Percentiles rank a stretch among this genome's conserved stretches.
phyloP scores from a whole-genome alignment of 2,329 filamentous ascomycete species.

The Fusarium protoensiforme region DNA sequence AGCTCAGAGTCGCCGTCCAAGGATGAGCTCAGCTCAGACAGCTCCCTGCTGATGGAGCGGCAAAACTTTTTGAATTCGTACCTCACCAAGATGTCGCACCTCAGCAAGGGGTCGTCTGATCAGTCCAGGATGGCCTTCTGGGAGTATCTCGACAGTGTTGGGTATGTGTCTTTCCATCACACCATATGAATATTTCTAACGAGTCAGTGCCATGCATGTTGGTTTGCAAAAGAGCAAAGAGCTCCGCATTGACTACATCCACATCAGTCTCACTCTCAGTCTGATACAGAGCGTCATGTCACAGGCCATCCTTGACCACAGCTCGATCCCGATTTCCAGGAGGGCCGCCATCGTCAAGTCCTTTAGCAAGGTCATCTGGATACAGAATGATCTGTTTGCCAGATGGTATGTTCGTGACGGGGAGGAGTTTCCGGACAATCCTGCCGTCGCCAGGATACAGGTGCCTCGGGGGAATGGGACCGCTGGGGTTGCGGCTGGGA shows the following conservation, averaged over 20 bases:
- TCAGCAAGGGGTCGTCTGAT: conserved; percentile 16
- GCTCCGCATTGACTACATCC: neutral
- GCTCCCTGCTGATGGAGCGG: conserved; percentile 6
- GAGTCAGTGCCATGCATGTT: neutral
- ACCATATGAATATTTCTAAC: neutral
- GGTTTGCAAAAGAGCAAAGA: neutral
- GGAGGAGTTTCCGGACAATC: neutral
- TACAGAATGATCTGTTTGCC: neutral
- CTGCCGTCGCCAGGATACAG: neutral
- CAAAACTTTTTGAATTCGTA: conserved; percentile 23
- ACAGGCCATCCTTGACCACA: neutral
- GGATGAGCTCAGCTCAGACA: conserved; percentile 1
- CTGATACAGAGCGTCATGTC: neutral
- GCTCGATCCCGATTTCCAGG: neutral
- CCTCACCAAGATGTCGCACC: conserved; percentile 19
- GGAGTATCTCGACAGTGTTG: conserved; percentile 27
- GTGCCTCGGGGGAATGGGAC: neutral
- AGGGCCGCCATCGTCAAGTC: neutral
- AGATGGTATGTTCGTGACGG: neutral
- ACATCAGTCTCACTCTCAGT: neutral
- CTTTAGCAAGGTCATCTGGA: neutral
- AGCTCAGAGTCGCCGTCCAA: conserved; percentile 14
- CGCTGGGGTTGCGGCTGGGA: neutral
- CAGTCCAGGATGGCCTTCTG: conserved; percentile 24
- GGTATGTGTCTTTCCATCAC: neutral